These are phyloP conservation scores for Tripidium arundinaceum DNA, from an alignment of 202 grass and related monocot genomes.

Conservation along the genomic window DNA sequence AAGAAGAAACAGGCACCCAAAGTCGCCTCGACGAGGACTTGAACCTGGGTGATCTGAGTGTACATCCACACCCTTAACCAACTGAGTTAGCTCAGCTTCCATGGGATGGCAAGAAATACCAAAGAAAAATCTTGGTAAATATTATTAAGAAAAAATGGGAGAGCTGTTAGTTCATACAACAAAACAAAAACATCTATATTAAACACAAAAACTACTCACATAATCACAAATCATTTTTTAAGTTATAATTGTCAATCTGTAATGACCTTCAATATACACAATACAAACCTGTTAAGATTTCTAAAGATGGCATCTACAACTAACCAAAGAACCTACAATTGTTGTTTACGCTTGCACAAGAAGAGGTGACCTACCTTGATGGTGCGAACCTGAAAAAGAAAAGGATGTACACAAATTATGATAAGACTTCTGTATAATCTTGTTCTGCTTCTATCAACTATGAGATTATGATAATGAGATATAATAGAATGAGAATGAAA, in stretches of 20 bases:
- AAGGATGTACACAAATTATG: constrained; percentile 26
- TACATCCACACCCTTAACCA: background rate
- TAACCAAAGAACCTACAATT: constrained; percentile 46
- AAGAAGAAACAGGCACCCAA: background rate
- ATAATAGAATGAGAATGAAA: background rate
- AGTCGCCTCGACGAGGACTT: too few relatives aligned
- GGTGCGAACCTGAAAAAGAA: constrained; percentile 75
- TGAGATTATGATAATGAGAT: background rate
- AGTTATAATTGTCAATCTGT: background rate
- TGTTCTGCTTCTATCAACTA: constrained; percentile 13
- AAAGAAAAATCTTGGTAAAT: background rate
- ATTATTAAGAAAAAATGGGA: constrained; percentile 3
- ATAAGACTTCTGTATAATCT: constrained; percentile 18
- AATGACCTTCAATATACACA: background rate
- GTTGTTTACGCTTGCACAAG: constrained; percentile 35
- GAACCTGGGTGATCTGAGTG: too few relatives aligned
- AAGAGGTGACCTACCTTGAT: constrained; percentile 76
- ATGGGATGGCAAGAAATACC: background rate
- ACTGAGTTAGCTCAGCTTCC: background rate
- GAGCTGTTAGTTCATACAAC: background rate
- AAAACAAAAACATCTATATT: constrained; percentile 2
- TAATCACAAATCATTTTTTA: background rate
- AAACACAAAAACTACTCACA: constrained; percentile 4
- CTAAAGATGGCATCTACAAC: too few relatives aligned
- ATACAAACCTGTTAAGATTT: constrained; percentile 6